Evolutionary conservation across 1,284 basidiomycete species (phyloP), one percentile per base, ranked within the genome.

Genomic region (Cryptococcus sp.): DNA sequence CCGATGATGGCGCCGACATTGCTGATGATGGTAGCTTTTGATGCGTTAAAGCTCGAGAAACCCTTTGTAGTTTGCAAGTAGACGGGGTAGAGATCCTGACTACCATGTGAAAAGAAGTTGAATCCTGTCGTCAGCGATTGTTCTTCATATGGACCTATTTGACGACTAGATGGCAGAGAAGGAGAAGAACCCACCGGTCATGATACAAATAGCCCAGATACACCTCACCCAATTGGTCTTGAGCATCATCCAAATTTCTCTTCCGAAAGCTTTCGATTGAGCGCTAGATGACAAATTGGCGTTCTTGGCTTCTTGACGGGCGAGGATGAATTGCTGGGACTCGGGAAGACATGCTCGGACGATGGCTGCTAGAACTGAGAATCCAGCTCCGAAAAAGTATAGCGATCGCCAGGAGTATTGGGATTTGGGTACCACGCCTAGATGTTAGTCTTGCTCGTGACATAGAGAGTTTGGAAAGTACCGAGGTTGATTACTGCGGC

Each of bases 91-190:
- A 62, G 62, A 70, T 76, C 79, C 55, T 88, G 88, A 53, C 86
- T 88, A 14, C 88, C 88, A 73, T 92, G 90, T 3, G 87, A 88
- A 57, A 93, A 78, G 80, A 97, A 97, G 78, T 93, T 96, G 81
- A 96, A 91, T 7, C 87, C 85, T 83, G 67, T 49, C 58, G 14
- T 40, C 16, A 40, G 37, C 14, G 5, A 21, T 28, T 11, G 5
- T 28, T n/a, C n/a, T n/a, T n/a, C n/a, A n/a, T n/a, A n/a, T n/a
- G n/a, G n/a, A n/a, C n/a, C n/a, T n/a, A n/a, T n/a, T n/a, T n/a
- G n/a, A n/a, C 28, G 11, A 28, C 28, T 28, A 4, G 28, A 28
- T 5, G 11, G 28, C 4, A 28, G 11, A 28, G 28, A 11, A 28
- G 28, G 11, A 28, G 11, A 28, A 28, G 28, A 13, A 58, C 55